These are phyloP conservation scores for Tetrahymena thermophila DNA, from an alignment of 73 alveolate species.

Conservation along the genomic window DNA sequence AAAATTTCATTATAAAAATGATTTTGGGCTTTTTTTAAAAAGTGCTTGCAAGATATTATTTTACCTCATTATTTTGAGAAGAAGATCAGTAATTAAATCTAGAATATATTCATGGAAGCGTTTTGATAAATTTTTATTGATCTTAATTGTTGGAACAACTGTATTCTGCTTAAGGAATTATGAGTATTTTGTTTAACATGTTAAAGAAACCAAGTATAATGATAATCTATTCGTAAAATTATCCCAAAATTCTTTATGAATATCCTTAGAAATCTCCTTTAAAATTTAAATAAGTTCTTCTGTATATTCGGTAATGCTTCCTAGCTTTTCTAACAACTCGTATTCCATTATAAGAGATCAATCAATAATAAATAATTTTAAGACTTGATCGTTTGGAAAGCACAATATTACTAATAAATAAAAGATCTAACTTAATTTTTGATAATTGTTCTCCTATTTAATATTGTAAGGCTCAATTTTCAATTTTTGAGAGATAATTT, in stretches of 20 bases:
- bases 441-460: neutral
- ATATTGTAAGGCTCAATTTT: neutral
- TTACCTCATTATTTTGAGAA: neutral
- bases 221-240: neutral
- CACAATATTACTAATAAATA: neutral
- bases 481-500: neutral
- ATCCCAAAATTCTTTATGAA: neutral
- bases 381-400: neutral
- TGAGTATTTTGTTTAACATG: neutral
- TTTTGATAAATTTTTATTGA: neutral
- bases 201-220: neutral
- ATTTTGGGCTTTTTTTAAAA: too few relatives aligned
- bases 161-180: neutral
- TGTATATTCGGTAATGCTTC: neutral
- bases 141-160: neutral
- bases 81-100: neutral
- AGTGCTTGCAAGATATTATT: neutral
- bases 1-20: too few relatives aligned
- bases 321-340: neutral
- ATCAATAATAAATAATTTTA: neutral
- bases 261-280: neutral
- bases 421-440: neutral
- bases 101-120: neutral
- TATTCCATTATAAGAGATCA: neutral
- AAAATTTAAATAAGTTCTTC: neutral